Evolutionary conservation across 2,329 filamentous ascomycete genomes (phyloP).

Genomic region (Claviceps pazoutovae): DNA sequence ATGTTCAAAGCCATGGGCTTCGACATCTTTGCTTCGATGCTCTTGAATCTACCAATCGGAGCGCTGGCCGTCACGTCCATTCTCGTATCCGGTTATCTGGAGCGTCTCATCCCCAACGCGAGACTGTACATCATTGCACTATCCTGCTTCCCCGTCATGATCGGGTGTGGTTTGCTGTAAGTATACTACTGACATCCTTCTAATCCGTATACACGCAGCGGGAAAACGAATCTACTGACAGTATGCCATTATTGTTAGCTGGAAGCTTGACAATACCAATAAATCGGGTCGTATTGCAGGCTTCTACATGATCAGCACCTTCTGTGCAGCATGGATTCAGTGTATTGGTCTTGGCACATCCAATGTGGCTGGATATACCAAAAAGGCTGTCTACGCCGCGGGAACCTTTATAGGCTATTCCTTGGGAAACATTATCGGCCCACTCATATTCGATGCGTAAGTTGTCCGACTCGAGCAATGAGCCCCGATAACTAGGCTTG

Average conservation of each 20-base stretch:
- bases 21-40: slow-evolving; percentile 17
- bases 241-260: slow-evolving; percentile 2
- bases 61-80: slow-evolving; percentile 18
- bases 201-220: neutral
- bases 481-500: neutral
- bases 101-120: slow-evolving; percentile 11
- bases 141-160: slow-evolving; percentile 15
- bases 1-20: slow-evolving; percentile 23
- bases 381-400: slow-evolving; percentile 12
- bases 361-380: slow-evolving; percentile 20
- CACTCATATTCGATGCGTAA: slow-evolving; percentile 19
- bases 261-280: slow-evolving; percentile 12
- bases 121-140: slow-evolving; percentile 15
- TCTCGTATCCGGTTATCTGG: slow-evolving; percentile 17
- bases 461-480: neutral
- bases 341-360: slow-evolving; percentile 18
- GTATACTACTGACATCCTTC: slow-evolving; percentile 2
- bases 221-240: neutral
- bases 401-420: slow-evolving; percentile 20
- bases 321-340: slow-evolving; percentile 17
- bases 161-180: slow-evolving; percentile 16
- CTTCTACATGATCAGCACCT: slow-evolving; percentile 18
- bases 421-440: slow-evolving; percentile 20
- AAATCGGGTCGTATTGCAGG: slow-evolving; percentile 14
- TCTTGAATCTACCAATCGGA: slow-evolving; percentile 12